Evolutionary conservation across 2,329 filamentous ascomycete species (phyloP).

Genomic region (Pseudovirgaria hyperparasitica): DNA sequence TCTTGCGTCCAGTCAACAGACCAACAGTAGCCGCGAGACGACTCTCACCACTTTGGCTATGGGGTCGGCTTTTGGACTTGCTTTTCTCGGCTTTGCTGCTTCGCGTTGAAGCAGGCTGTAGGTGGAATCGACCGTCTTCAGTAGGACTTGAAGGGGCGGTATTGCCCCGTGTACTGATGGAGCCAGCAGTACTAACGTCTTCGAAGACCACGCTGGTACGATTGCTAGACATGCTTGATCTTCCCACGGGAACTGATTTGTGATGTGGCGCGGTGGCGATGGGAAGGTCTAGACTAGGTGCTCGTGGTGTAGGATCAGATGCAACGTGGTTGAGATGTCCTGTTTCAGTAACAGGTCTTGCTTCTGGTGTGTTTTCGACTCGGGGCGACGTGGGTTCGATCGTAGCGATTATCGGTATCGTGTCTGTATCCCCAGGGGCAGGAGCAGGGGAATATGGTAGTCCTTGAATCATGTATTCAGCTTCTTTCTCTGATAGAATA

Average conservation of each 20-base stretch:
- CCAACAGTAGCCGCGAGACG: constrained; percentile 30
- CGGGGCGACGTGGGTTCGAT: too few relatives aligned
- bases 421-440: too few relatives aligned
- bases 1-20: constrained; percentile 26
- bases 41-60: constrained; percentile 26
- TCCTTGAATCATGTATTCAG: too few relatives aligned
- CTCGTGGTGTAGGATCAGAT: too few relatives aligned
- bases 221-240: constrained; percentile 23
- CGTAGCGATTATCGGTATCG: too few relatives aligned
- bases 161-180: constrained; percentile 15
- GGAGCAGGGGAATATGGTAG: too few relatives aligned
- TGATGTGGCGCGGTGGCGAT: constrained; percentile 11
- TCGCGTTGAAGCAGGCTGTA: constrained; percentile 20
- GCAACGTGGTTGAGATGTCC: too few relatives aligned
- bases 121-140: constrained; percentile 26
- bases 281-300: constrained; percentile 8
- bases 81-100: constrained; percentile 17
- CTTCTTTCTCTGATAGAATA: too few relatives aligned
- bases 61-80: constrained; percentile 27
- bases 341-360: too few relatives aligned
- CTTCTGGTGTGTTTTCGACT: too few relatives aligned
- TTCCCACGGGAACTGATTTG: too few relatives aligned
- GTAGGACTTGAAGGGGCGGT: constrained; percentile 28
- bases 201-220: constrained; percentile 29
- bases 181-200: constrained; percentile 19